These are phyloP conservation scores for Beta lomatogona DNA, from an alignment of 179 eudicot genomes.

Conservation along the genomic window DNA sequence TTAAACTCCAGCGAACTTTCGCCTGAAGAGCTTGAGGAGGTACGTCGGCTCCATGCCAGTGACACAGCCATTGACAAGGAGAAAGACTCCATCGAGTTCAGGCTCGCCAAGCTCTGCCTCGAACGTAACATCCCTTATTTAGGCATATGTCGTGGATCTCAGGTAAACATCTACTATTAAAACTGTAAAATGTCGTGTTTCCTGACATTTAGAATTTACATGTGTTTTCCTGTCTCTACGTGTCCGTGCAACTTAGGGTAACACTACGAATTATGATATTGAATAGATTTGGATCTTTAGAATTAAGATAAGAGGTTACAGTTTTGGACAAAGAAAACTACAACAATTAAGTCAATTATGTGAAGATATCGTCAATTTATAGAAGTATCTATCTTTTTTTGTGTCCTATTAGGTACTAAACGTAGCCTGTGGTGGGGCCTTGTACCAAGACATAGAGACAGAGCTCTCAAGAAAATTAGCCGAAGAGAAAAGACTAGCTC, in stretches of 20 bases:
- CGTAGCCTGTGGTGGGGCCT: constrained; percentile 83
- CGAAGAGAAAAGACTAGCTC: constrained; percentile 44
- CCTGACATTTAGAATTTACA: too few relatives aligned
- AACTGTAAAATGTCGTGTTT: too few relatives aligned
- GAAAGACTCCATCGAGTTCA: constrained; percentile 71
- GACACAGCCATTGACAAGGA: constrained; percentile 81
- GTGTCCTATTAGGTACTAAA: constrained; percentile 42
- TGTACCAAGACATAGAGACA: constrained; percentile 67
- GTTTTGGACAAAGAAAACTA: too few relatives aligned
- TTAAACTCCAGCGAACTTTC: constrained; percentile 31
- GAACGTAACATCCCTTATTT: constrained; percentile 78
- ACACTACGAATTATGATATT: too few relatives aligned
- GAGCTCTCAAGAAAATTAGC: constrained; percentile 41
- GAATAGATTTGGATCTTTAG: too few relatives aligned
- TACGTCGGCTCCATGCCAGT: constrained; percentile 52
- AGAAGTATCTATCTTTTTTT: too few relatives aligned
- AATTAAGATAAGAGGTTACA: too few relatives aligned
- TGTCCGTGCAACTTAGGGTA: too few relatives aligned
- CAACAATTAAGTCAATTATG: too few relatives aligned
- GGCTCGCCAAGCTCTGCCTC: constrained; percentile 69
- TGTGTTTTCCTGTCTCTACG: too few relatives aligned
- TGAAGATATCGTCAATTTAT: too few relatives aligned
- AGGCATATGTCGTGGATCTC: constrained; percentile 91
- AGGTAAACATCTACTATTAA: constrained; percentile 21
- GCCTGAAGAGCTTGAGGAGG: constrained; percentile 61